Base-by-base conservation (phyloP, 2,329 filamentous ascomycete genomes). In the Thelonectria blattea region DNA sequence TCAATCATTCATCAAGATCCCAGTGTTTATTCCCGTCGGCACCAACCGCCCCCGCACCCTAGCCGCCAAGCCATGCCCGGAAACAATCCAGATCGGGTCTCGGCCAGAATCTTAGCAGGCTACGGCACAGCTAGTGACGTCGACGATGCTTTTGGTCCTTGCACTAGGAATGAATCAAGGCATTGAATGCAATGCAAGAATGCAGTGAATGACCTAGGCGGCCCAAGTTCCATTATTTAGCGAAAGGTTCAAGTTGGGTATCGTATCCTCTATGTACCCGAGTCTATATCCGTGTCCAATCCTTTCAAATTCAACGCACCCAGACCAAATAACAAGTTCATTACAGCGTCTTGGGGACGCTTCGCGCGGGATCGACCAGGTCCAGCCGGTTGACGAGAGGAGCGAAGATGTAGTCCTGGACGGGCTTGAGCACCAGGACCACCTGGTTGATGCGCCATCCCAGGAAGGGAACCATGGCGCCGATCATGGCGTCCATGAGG, bases 401-500 rank as follows among this genome's bases (percentile, higher is more conserved):
- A 18, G 65, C 61, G 56, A 74, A 71, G 22, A 74, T 14, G 15
- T 61, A 65, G 46, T 75, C 70, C 49, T 76, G 72, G 18, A 73
- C 10, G 17, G 68, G 68, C 49, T 71, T 63, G 2, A 76, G 59
- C 4, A 65, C 10, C 10, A 74, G 65, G 6, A 76, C 37, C 27
- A 63, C 50, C 1, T 63, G 50, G 5, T 74, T 74, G 10, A 67
- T 68, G 6, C 69, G 64, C 77, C 76, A 79, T 1, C 74, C 76
- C 0, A 79, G 22, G 5, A 70, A 55, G 0, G 75, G 74, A 7
- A 79, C 69, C 18, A 71, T 20, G 14, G 72, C 73, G 0, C 76
- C 76, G 0, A 79, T 68, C 1, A 73, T 47, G 0, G 76, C 77
- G 58, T 79, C 76, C 1, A 71, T 62, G 1, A 79, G 52, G 43